A percentile compares a stretch with the other conserved stretches of the same genome.
phyloP scores from a whole-genome alignment of 2,329 filamentous ascomycete genomes.

The Colletotrichum sublineola region DNA sequence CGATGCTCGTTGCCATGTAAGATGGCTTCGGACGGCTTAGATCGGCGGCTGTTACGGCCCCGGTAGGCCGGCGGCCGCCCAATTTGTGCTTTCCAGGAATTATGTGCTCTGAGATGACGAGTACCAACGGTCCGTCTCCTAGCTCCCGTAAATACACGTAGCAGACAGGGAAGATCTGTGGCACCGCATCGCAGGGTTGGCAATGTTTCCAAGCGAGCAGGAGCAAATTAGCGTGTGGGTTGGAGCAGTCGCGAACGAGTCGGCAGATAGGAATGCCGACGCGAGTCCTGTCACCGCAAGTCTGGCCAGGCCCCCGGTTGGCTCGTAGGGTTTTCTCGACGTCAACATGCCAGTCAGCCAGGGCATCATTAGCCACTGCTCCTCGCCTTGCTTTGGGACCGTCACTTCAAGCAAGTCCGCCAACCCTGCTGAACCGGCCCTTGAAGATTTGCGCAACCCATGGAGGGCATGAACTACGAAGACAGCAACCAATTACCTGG shows the following conservation, averaged over 20 bases:
- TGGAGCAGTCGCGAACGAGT: not conserved
- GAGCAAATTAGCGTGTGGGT: constrained; percentile 7
- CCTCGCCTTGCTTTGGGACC: not conserved
- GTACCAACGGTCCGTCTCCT: constrained; percentile 6
- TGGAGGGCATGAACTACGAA: not conserved
- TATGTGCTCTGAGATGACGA: not conserved
- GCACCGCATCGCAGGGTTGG: not conserved
- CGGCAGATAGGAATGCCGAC: constrained; percentile 2
- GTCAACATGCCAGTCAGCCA: constrained; percentile 8
- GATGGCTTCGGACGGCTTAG: constrained; percentile 11
- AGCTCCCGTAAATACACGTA: not conserved
- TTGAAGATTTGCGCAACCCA: constrained; percentile 10
- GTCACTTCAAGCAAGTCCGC: constrained; percentile 9
- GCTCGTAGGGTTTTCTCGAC: constrained; percentile 8
- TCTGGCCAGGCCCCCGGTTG: constrained; percentile 3
- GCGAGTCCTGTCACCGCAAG: constrained; percentile 1
- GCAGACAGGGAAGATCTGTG: not conserved
- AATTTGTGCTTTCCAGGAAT: not conserved
- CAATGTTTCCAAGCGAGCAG: constrained; percentile 5
- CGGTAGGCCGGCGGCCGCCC: constrained; percentile 19
- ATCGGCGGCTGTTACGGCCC: constrained; percentile 22
- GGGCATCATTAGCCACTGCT: constrained; percentile 12
- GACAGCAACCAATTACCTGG: too few species aligned
- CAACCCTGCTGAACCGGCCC: constrained; percentile 8
- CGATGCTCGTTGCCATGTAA: not conserved